phyloP scores from a whole-genome alignment of 2,329 filamentous ascomycete species.

The Xylaria multiplex region DNA sequence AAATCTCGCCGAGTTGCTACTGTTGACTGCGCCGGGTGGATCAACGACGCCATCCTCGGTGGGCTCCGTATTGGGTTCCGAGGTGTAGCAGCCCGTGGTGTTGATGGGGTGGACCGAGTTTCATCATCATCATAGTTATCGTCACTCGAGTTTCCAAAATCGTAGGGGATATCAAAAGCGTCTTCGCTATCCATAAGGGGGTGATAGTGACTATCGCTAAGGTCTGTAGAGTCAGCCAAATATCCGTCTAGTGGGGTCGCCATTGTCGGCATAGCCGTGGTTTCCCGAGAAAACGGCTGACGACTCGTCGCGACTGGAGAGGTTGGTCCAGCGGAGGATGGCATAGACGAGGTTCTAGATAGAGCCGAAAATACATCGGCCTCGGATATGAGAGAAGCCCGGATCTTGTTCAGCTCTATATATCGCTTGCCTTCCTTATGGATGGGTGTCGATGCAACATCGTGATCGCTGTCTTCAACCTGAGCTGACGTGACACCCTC shows the following conservation, averaged over 20 bases:
- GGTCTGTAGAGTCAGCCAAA: slow-evolving; percentile 50
- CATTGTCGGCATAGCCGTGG: slow-evolving; percentile 37
- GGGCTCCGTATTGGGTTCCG: slow-evolving; percentile 55
- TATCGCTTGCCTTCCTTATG: slow-evolving; percentile 73
- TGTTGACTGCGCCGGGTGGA: slow-evolving; percentile 48
- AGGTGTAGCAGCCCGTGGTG: slow-evolving; percentile 59
- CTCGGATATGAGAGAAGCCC: slow-evolving; percentile 73
- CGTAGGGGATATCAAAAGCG: slow-evolving; percentile 67
- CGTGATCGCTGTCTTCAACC: slow-evolving; percentile 43
- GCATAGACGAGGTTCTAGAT: slow-evolving; percentile 66
- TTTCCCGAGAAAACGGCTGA: slow-evolving; percentile 42
- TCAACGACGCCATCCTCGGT: slow-evolving; percentile 39
- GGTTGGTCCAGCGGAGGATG: slow-evolving; percentile 64
- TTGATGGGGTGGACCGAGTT: slow-evolving; percentile 55
- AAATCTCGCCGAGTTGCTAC: slow-evolving; percentile 45
- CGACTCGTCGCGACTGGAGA: slow-evolving; percentile 54
- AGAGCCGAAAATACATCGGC: slow-evolving; percentile 71
- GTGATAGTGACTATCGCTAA: slow-evolving; percentile 50
- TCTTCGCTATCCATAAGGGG: slow-evolving; percentile 63
- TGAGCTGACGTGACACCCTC: slow-evolving; percentile 69
- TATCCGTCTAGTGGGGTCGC: slow-evolving; percentile 37
- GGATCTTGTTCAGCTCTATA: slow-evolving; percentile 70
- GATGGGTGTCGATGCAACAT: slow-evolving; percentile 51
- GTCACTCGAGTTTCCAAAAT: slow-evolving; percentile 53
- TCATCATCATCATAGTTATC: slow-evolving; percentile 51